Evolutionary conservation across 2,329 filamentous ascomycete species (phyloP).

Genomic region (Fusarium denticulatum): DNA sequence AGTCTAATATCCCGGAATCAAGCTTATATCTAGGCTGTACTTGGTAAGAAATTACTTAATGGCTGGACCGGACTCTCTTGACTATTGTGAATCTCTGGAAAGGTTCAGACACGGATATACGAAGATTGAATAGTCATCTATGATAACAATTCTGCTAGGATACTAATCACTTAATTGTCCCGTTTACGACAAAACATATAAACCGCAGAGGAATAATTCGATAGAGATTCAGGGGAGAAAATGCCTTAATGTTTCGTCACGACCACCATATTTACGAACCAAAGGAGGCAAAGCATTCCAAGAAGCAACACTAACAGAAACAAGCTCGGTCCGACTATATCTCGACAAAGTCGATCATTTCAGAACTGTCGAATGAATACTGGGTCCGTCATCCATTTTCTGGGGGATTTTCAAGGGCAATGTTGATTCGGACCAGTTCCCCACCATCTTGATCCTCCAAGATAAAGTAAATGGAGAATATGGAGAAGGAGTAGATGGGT

Average conservation of each 20-base stretch:
- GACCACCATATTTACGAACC: too few relatives aligned
- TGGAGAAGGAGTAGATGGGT: slow-evolving; percentile 20
- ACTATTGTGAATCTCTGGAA: neutral
- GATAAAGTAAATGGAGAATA: slow-evolving; percentile 23
- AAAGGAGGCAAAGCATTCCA: neutral
- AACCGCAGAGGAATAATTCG: neutral
- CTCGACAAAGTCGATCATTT: neutral
- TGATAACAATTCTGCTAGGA: too few relatives aligned
- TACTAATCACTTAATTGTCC: neutral
- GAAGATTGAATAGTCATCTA: neutral
- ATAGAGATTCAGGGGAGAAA: neutral
- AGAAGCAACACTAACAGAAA: neutral
- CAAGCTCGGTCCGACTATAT: slow-evolving; percentile 5
- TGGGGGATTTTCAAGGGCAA: slow-evolving; percentile 17
- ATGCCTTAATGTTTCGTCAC: neutral
- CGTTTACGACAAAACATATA: neutral
- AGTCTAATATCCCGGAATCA: neutral
- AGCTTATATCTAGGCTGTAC: neutral
- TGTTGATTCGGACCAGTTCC: slow-evolving; percentile 21
- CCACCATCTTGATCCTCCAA: slow-evolving; percentile 19
- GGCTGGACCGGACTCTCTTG: neutral
- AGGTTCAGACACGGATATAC: neutral
- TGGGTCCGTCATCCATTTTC: slow-evolving; percentile 14
- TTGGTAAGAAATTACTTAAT: neutral
- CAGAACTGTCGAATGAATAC: slow-evolving; percentile 16